Percentiles rank a stretch among this genome's conserved stretches.
These are phyloP conservation scores for Trichoderma erinaceum DNA, from an alignment of 495 filamentous ascomycete species.

Conservation along the genomic window DNA sequence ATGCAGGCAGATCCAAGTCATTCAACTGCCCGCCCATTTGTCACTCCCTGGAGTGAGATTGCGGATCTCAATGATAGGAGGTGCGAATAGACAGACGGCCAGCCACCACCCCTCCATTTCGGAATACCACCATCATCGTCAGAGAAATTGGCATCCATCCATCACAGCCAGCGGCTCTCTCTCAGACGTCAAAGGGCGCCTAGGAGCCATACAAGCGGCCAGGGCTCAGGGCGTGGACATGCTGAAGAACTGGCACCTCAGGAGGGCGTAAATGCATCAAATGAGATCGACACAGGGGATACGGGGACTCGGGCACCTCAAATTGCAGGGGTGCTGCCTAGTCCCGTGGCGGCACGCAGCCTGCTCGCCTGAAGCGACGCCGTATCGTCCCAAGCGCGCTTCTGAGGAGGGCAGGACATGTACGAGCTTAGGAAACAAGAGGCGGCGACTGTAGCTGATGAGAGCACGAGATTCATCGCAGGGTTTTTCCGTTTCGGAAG, in stretches of 20 bases:
- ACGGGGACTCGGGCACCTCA: conserved; percentile 9
- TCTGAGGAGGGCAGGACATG: not conserved
- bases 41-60: too few relatives aligned
- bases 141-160: too few relatives aligned
- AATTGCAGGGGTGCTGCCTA: not conserved
- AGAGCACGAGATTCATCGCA: not conserved
- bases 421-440: not conserved
- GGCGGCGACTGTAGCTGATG: not conserved
- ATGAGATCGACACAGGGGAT: conserved; percentile 2
- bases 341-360: not conserved
- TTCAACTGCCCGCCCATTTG: not conserved
- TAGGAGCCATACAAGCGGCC: not conserved
- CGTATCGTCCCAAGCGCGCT: not conserved
- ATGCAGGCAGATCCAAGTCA: not conserved
- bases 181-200: not conserved
- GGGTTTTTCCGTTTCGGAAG: conserved; percentile 12
- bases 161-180: not conserved
- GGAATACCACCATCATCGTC: too few relatives aligned
- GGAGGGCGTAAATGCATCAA: not conserved
- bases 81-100: too few relatives aligned
- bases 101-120: too few relatives aligned
- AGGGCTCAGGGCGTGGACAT: not conserved
- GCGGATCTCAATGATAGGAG: too few relatives aligned
- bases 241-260: not conserved
- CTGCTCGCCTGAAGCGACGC: not conserved